Base-by-base conservation (phyloP, 805 yeast species). In the Saturnispora quitensis region DNA sequence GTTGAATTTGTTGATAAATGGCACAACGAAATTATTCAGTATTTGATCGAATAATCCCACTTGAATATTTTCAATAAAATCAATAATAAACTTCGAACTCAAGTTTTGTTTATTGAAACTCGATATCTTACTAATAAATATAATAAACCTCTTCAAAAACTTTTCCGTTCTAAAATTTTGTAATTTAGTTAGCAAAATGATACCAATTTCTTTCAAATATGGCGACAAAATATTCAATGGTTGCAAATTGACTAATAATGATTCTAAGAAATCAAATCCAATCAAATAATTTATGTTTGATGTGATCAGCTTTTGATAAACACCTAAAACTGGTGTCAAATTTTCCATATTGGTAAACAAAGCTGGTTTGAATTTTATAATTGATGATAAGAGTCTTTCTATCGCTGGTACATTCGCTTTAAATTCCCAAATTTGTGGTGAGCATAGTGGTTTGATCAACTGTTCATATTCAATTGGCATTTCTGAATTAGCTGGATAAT, bases 331-430 rank as follows among this genome's bases (percentile, higher is more conserved):
- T 3, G 97, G 96, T 35, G 86, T 78, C n/a, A 81, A 68, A 9
- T 70, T 60, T 57, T 72, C 68, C 22, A 61, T 61, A 18, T 61
- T 57, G 4, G 69, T 67, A 55, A 77, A 76, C 1, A 67, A 61
- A 2, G 61, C 46, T 2, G 77, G 71, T 47, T 75, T 75, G 45
- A 76, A 80, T 44, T 67, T 67, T 34, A 85, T 68, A 20, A 91
- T 81, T 6, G 88, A 81, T 51, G 81, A 76, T 40, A 93, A 71
- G 48, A 93, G 72, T 59, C 97, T 78, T 0, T 95, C 84, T 20
- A 91, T 80, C 2, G 97, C 97, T 2, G 99, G 99, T 35, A 91
- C 81, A 59, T 91, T 93, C 15, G 98, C 99, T 57, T 82, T 76
- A 55, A 78, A 80, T 66, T 93, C 98, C 99, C 99, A 93, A 36